Percentiles rank a stretch among this genome's conserved stretches.
phyloP scores from a whole-genome alignment of 352 stramenopile species.

The Phytophthora cryptogea region DNA sequence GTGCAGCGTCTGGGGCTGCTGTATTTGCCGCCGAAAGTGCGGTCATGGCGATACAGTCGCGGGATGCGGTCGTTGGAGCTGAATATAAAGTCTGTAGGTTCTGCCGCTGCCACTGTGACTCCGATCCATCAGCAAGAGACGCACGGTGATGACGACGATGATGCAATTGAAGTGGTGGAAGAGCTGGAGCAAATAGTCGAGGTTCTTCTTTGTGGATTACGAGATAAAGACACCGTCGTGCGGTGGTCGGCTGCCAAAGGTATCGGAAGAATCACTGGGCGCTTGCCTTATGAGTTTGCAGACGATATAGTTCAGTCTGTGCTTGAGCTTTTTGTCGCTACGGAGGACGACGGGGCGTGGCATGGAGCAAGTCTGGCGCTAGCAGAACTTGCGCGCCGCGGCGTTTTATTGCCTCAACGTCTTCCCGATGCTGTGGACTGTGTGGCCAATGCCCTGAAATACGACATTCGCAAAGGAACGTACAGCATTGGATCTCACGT shows the following conservation, averaged over 20 bases:
- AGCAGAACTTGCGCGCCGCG: constrained; percentile 94
- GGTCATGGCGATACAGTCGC: constrained; percentile 96
- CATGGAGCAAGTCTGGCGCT: constrained; percentile 97
- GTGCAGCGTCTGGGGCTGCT: constrained; percentile 94
- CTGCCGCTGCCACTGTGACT: constrained; percentile 17
- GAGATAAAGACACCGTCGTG: constrained; percentile 96
- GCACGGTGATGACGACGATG: constrained; percentile 44
- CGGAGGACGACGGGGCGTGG: constrained; percentile 94
- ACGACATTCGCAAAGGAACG: constrained; percentile 94
- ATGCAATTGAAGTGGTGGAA: constrained; percentile 88
- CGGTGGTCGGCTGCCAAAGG: constrained; percentile 99
- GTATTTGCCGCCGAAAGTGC: constrained; percentile 94
- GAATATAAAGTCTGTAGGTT: constrained; percentile 79
- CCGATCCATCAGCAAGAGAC: constrained; percentile 6
- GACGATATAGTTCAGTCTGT: constrained; percentile 98
- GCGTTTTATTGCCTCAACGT: constrained; percentile 94
- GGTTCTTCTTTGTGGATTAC: constrained; percentile 83
- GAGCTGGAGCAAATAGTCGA: constrained; percentile 98
- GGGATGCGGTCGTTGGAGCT: constrained; percentile 92
- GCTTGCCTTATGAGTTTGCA: constrained; percentile 93
- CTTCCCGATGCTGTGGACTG: constrained; percentile 93
- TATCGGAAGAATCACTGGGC: constrained; percentile 95
- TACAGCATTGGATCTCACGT: constrained; percentile 97
- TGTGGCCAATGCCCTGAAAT: constrained; percentile 91
- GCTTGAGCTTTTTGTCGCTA: constrained; percentile 93